Evolutionary conservation across 352 stramenopile species (phyloP), one percentile per base, ranked within the genome.

Genomic region (Globisporangium cylindrosporum): DNA sequence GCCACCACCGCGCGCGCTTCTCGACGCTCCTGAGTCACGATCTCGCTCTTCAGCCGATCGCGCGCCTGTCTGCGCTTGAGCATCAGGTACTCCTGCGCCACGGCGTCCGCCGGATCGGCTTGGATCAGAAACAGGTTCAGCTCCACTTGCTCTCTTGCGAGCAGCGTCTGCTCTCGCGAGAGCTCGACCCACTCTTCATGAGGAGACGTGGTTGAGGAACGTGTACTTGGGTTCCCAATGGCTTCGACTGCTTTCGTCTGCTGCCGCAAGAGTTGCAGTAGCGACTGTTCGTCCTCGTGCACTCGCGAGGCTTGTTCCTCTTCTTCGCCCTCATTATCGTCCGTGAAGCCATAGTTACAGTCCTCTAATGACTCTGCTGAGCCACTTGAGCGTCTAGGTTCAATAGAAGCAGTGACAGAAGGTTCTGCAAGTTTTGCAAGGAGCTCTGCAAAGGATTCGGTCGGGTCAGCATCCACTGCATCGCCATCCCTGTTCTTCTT

Each of bases 131-230:
- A 56, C 7, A 56, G n/a, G 24, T 56, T 56, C n/a, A 56, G 22
- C 22, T 56, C 49, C 49, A 56, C 49, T 15, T 56, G 49, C 49
- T 56, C 49, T 18, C 49, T 22, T 22, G 49, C 49, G 22, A 56
- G 49, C n/a, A 6, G 49, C 49, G 10, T 18, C n/a, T 32, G 49
- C 49, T 56, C 49, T 56, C 49, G 14, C n/a, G 49, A 56, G 49
- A 56, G n/a, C 49, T 56, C 49, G 22, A 56, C 20, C 49, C 49
- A 56, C 9, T 56, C n/a, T 56, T 29, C n/a, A 56, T 56, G 49
- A 56, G 22, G 9, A 20, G 22, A 18, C 3, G 6, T 1, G 24
- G 20, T 3, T 32, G 27, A 32, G 8, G 22, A 7, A 18, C 1
- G 20, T 49, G 14, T 7, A 15, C 41, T n/a, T 49, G 14, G 20